Conservation (phyloP, 2,329 filamentous ascomycete species). For the Paecilomyces niveus region DNA sequence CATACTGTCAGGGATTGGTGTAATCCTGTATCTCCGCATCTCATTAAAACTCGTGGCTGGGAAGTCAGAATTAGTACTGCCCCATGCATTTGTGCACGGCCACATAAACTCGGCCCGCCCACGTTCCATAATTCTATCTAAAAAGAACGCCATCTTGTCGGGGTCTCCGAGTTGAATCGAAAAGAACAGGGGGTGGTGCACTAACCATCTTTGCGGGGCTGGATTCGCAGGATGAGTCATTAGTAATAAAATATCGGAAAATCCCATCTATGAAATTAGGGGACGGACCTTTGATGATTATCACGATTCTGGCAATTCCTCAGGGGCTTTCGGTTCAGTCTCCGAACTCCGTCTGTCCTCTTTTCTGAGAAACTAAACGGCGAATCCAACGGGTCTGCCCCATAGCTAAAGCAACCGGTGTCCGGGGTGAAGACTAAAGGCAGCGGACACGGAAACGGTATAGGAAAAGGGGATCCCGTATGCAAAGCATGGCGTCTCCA, state of each 20-base stretch:
- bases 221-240: not conserved
- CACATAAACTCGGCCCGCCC: not conserved
- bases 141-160: not conserved
- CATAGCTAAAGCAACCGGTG: too few relatives aligned
- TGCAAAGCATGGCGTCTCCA: constrained; percentile 1
- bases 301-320: too few relatives aligned
- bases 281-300: not conserved
- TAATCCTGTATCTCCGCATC: too few relatives aligned
- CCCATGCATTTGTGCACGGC: not conserved
- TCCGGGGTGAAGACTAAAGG: not conserved
- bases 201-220: not conserved
- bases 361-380: not conserved
- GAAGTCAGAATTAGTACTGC: too few relatives aligned
- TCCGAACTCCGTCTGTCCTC: too few relatives aligned
- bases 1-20: too few relatives aligned
- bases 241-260: not conserved
- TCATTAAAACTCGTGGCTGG: too few relatives aligned
- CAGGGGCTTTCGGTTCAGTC: not conserved
- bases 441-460: not conserved
- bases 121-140: not conserved
- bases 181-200: not conserved
- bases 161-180: not conserved
- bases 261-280: not conserved
- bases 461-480: not conserved
- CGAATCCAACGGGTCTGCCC: not conserved